Evolutionary conservation across 2,329 filamentous ascomycete species (phyloP).

Genomic region (Colletotrichum destructivum): DNA sequence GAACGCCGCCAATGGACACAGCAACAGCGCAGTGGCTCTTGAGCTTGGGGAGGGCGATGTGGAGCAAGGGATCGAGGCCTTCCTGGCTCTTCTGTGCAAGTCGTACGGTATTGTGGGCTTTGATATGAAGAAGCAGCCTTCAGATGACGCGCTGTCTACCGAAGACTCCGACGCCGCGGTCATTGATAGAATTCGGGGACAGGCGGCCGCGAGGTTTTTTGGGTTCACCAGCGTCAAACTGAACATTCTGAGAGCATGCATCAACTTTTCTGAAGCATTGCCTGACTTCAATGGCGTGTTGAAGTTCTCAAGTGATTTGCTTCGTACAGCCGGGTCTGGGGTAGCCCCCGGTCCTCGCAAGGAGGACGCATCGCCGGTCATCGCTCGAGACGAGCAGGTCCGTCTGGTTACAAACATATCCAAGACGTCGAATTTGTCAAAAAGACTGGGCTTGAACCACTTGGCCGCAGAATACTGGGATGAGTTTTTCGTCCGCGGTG

Average conservation of each 20-base stretch:
- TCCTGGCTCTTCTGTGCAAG: slow-evolving; percentile 73
- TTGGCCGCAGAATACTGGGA: slow-evolving; percentile 95
- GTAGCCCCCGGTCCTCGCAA: slow-evolving; percentile 80
- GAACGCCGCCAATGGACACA: slow-evolving; percentile 67
- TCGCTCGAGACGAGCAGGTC: slow-evolving; percentile 87
- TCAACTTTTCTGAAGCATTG: slow-evolving; percentile 93
- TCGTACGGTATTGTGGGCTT: slow-evolving; percentile 76
- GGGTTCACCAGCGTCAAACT: slow-evolving; percentile 87
- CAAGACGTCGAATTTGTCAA: slow-evolving; percentile 84
- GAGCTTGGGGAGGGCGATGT: slow-evolving; percentile 76
- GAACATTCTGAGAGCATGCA: slow-evolving; percentile 89
- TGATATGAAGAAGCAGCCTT: slow-evolving; percentile 53
- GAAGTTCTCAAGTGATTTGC: slow-evolving; percentile 85
- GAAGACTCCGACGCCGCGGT: slow-evolving; percentile 68
- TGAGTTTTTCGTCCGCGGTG: slow-evolving; percentile 87
- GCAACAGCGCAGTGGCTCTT: slow-evolving; percentile 67
- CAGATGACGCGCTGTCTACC: slow-evolving; percentile 43
- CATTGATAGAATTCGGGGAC: slow-evolving; percentile 71
- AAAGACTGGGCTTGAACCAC: slow-evolving; percentile 78
- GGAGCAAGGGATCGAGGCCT: slow-evolving; percentile 75
- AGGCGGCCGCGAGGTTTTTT: slow-evolving; percentile 75
- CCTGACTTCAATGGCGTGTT: slow-evolving; percentile 94
- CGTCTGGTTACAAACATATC: slow-evolving; percentile 88
- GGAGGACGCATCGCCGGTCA: slow-evolving; percentile 78
- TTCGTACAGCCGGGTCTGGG: slow-evolving; percentile 86